phyloP scores from a whole-genome alignment of 2,329 filamentous ascomycete genomes.

The Aspergillus transmontanensis region DNA sequence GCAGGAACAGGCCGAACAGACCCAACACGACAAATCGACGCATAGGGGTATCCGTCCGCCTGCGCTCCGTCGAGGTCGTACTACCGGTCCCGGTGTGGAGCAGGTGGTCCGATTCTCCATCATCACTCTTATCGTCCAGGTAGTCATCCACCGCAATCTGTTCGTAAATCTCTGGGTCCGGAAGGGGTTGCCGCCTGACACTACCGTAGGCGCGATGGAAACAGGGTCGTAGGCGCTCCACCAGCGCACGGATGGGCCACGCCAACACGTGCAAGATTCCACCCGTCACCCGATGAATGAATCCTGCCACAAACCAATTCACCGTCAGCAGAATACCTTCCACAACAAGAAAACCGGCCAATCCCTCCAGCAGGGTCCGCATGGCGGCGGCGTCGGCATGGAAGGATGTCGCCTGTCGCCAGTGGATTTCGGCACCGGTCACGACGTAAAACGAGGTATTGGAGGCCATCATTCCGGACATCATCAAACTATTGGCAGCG shows the following conservation, averaged over 20 bases:
- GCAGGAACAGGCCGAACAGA: constrained; percentile 23
- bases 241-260: constrained; percentile 23
- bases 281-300: constrained; percentile 29
- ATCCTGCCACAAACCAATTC: constrained; percentile 27
- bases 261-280: constrained; percentile 29
- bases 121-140: constrained; percentile 25
- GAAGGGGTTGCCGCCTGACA: constrained; percentile 11
- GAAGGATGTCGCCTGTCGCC: constrained; percentile 37
- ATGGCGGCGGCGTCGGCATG: constrained; percentile 37
- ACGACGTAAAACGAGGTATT: constrained; percentile 38
- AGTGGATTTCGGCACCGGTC: constrained; percentile 41
- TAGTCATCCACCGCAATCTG: constrained; percentile 29
- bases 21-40: constrained; percentile 26
- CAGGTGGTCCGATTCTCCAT: constrained; percentile 23
- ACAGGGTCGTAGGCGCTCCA: constrained; percentile 13
- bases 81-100: constrained; percentile 16
- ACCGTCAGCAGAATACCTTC: constrained; percentile 29
- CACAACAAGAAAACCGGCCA: constrained; percentile 37
- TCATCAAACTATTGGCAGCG: constrained; percentile 23
- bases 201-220: constrained; percentile 12
- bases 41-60: constrained; percentile 1
- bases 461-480: constrained; percentile 37
- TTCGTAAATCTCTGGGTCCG: constrained; percentile 27
- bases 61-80: constrained; percentile 10
- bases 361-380: constrained; percentile 33